Conservation (phyloP, 768 basidiomycete species). For the Postia placenta region DNA sequence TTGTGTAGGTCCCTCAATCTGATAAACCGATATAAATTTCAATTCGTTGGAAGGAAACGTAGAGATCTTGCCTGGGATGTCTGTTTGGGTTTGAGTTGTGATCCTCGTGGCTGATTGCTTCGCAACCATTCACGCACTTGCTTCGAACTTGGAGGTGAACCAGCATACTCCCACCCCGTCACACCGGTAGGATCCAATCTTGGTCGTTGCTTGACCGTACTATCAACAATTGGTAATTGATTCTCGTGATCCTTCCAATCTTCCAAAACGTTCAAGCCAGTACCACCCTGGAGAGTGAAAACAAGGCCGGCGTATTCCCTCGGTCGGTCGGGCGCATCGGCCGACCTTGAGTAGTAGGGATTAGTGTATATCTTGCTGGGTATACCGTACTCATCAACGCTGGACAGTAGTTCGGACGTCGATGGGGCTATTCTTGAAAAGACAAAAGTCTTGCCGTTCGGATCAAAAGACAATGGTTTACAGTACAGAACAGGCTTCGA, state of each 20-base stretch:
- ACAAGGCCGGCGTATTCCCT: constrained; percentile 75
- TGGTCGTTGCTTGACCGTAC: not conserved
- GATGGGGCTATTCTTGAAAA: constrained; percentile 51
- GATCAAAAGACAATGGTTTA: constrained; percentile 16
- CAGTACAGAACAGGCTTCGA: not conserved
- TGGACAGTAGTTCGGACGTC: constrained; percentile 36
- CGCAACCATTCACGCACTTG: constrained; percentile 52
- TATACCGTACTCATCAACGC: constrained; percentile 41
- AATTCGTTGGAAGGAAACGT: constrained; percentile 32
- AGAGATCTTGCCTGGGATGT: constrained; percentile 36
- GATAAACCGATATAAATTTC: not conserved
- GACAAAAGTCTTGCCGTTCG: constrained; percentile 27
- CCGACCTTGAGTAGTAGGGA: constrained; percentile 73
- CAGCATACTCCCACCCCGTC: constrained; percentile 79
- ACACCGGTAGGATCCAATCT: constrained; percentile 27
- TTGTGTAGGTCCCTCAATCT: constrained; percentile 78
- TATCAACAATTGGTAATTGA: not conserved
- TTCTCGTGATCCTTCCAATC: constrained; percentile 42
- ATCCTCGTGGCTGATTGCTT: not conserved
- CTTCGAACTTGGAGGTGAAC: constrained; percentile 55
- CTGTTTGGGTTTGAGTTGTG: no score
- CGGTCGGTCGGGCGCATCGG: constrained; percentile 62
- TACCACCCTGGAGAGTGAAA: constrained; percentile 65
- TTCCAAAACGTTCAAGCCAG: constrained; percentile 49
- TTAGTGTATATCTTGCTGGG: constrained; percentile 60